These are phyloP conservation scores for Prunus yedoensis DNA, from an alignment of 331 rosid species.

Conservation along the genomic window DNA sequence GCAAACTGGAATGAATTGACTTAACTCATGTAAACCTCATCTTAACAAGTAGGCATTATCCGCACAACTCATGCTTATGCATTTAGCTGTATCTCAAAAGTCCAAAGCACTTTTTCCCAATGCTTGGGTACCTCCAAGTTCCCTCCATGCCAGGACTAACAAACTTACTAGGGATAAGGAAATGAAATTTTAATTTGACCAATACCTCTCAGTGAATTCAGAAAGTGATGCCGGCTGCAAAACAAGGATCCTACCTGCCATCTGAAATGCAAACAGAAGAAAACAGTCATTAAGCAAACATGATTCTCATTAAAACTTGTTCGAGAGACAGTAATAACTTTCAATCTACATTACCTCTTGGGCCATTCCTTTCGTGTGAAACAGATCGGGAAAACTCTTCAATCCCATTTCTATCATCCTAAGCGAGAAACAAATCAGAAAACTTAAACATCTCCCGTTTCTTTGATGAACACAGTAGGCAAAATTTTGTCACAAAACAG, in stretches of 20 bases:
- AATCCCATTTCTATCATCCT: slow-evolving; percentile 90
- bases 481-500: background rate
- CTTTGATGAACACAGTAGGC: background rate
- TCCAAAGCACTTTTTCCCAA: background rate
- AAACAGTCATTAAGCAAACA: slow-evolving; percentile 6
- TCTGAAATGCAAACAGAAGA: slow-evolving; percentile 44
- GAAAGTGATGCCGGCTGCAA: slow-evolving; percentile 74
- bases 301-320: slow-evolving; percentile 2
- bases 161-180: background rate
- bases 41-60: background rate
- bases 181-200: slow-evolving; percentile 5
- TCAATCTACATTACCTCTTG: slow-evolving; percentile 57
- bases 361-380: slow-evolving; percentile 75
- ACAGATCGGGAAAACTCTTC: slow-evolving; percentile 81
- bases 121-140: slow-evolving; percentile 1
- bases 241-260: slow-evolving; percentile 88
- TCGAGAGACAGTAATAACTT: background rate
- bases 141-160: background rate
- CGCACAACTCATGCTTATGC: background rate
- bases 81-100: background rate
- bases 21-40: background rate
- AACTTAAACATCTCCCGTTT: background rate
- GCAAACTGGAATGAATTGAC: slow-evolving; percentile 52
- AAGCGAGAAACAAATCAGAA: slow-evolving; percentile 11
- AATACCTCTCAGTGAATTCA: slow-evolving; percentile 82